Percentiles rank a stretch among this genome's conserved stretches.
phyloP scores from a whole-genome alignment of 352 stramenopile species.

The Pythium aphanidermatum region DNA sequence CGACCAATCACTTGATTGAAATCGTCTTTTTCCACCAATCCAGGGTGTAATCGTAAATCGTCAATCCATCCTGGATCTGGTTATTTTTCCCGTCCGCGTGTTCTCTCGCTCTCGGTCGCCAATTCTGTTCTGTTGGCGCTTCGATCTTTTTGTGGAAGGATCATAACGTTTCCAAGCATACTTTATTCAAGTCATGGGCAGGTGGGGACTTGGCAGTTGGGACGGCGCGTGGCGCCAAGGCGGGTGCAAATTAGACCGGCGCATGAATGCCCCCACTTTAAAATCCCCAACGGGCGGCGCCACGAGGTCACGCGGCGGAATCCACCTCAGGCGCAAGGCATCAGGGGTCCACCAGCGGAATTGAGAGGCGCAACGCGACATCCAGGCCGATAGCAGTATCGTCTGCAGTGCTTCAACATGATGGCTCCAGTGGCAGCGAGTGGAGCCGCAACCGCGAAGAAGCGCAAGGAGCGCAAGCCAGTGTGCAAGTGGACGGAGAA shows the following conservation, averaged over 20 bases:
- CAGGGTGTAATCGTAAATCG: conserved; percentile 1
- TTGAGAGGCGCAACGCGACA: no score
- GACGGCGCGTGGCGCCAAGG: conserved; percentile 12
- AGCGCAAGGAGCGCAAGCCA: conserved; percentile 66
- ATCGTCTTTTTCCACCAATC: conserved; percentile 5
- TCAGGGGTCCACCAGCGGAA: no score
- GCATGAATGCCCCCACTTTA: conserved; percentile 12
- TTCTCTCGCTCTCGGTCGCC: not conserved
- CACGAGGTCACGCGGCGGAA: not conserved
- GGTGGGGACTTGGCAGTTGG: conserved; percentile 25
- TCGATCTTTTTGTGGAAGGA: conserved; percentile 30
- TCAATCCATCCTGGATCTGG: conserved; percentile 14
- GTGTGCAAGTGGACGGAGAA: conserved; percentile 85
- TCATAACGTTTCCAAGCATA: conserved; percentile 29
- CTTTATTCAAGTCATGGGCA: conserved; percentile 20
- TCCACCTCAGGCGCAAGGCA: no score
- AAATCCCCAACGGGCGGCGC: conserved; percentile 20
- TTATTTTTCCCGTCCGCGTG: conserved; percentile 11
- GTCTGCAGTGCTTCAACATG: conserved; percentile 11
- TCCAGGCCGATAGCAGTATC: no score
- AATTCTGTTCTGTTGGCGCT: conserved; percentile 8
- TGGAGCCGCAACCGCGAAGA: not conserved
- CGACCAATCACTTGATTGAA: not conserved
- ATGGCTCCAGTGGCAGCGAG: not conserved
- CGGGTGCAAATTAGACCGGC: not conserved